phyloP scores from a whole-genome alignment of 352 stramenopile genomes.

The Phytophthora ohioensis region DNA sequence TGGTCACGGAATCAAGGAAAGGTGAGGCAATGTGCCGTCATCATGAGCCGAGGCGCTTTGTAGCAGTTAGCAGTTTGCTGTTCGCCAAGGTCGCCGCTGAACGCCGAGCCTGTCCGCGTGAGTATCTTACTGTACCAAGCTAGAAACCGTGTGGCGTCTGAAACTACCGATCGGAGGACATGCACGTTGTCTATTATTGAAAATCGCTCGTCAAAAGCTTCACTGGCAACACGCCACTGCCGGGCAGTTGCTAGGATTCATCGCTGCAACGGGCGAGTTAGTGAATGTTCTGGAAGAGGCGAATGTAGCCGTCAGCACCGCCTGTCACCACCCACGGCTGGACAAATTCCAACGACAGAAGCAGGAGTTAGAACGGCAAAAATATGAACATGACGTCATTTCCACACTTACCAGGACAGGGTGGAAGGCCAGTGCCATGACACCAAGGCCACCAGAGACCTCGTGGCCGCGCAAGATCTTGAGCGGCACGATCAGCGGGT shows the following conservation, averaged over 20 bases:
- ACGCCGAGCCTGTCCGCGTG: neutral
- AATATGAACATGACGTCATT: neutral
- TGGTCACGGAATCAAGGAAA: conserved; percentile 31
- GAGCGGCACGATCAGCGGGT: conserved; percentile 99
- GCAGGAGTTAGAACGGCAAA: conserved; percentile 6
- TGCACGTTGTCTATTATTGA: conserved; percentile 45
- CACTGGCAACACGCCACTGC: neutral
- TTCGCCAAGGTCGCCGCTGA: conserved; percentile 4
- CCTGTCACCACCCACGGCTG: conserved; percentile 94
- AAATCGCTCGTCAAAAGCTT: conserved; percentile 10
- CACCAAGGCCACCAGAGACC: conserved; percentile 94
- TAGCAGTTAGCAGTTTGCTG: conserved; percentile 11
- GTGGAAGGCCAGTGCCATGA: conserved; percentile 97
- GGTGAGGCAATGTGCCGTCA: conserved; percentile 17
- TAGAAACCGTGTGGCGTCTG: neutral
- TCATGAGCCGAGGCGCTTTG: conserved; percentile 10
- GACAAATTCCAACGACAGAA: conserved; percentile 14
- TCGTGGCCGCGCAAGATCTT: conserved; percentile 98
- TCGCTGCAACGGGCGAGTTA: conserved; percentile 44
- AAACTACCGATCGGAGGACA: conserved; percentile 20
- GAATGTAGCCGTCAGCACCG: conserved; percentile 95
- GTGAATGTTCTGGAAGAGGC: conserved; percentile 98
- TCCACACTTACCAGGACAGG: conserved; percentile 91
- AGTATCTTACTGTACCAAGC: neutral
- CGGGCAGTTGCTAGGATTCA: conserved; percentile 17